Conservation (phyloP, 768 basidiomycete species). For the Leccinum variicolor region DNA sequence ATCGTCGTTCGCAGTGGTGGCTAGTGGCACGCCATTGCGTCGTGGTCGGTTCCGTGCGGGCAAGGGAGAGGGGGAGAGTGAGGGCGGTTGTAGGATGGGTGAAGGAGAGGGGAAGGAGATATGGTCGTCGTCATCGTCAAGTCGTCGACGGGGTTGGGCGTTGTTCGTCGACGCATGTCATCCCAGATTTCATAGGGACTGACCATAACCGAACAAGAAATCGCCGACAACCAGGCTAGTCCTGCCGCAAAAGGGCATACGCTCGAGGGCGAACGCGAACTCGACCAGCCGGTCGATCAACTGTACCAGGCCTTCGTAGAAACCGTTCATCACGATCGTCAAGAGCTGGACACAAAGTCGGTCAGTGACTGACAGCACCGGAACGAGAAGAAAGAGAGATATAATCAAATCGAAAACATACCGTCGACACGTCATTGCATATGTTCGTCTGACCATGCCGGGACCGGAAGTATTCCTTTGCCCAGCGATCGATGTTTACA, state of each 20-base stretch:
- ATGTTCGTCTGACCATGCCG: slow-evolving; percentile 11
- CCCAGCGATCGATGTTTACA: slow-evolving; percentile 26
- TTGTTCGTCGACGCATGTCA: too few relatives aligned
- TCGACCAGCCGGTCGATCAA: slow-evolving; percentile 25
- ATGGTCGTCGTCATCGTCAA: too few relatives aligned
- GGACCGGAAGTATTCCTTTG: slow-evolving; percentile 26
- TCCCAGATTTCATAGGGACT: not conserved
- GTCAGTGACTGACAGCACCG: not conserved
- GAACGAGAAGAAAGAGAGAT: not conserved
- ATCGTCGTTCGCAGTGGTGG: too few relatives aligned
- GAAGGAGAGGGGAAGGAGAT: too few relatives aligned
- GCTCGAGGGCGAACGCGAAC: slow-evolving; percentile 19
- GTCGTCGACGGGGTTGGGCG: too few relatives aligned
- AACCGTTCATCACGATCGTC: slow-evolving; percentile 28
- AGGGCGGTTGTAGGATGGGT: too few relatives aligned
- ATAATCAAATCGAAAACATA: slow-evolving; percentile 7
- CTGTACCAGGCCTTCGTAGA: slow-evolving; percentile 30
- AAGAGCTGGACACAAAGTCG: slow-evolving; percentile 18
- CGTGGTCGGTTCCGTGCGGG: too few relatives aligned
- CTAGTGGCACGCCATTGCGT: too few relatives aligned
- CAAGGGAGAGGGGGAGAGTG: too few relatives aligned
- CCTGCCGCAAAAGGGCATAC: slow-evolving; percentile 24
- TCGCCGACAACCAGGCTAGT: slow-evolving; percentile 17
- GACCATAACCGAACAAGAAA: slow-evolving; percentile 31
- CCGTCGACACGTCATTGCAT: slow-evolving; percentile 18